Evolutionary conservation across 495 filamentous ascomycete species (phyloP), one percentile per base, ranked within the genome.

Genomic region (Bacidia gigantensis): DNA sequence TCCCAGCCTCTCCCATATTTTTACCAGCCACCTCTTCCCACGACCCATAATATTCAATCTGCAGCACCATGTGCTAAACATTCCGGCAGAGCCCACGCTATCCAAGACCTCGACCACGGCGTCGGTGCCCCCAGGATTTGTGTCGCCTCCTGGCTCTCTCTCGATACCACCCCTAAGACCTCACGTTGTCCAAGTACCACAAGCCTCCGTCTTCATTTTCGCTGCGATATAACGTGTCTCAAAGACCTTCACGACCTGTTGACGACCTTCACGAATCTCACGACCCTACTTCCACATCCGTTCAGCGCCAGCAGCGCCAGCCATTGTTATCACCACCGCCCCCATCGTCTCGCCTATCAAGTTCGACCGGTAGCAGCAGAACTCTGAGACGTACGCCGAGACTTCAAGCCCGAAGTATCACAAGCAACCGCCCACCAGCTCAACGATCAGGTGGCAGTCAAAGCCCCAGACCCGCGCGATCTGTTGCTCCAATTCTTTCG

Each of bases 221-320:
- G 12, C 49, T 41, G 23, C 48, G 14, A 18, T 41, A 35, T 48
- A 40, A 40, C 41, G 57, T 61, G 59, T 58, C 58, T 51, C 52
- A 7, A 51, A 38, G 9, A 39, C 24, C 35, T 46, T 23, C 44
- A 46, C 29, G 59, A 62, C 58, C 65, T 39, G 64, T 65, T 77
- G 59, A 82, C 78, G 79, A 81, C 67, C 65, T 68, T 66, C 66
- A 82, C 79, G 78, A 81, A 62, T 52, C 65, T 69, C 50, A 79
- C 77, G 74, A 78, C 48, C 65, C 68, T 41, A 65, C 73, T 61
- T 74, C 73, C 67, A 74, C 70, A 55, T 61, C 72, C 60, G 68
- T 62, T 67, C 77, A 79, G 68, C 78, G 72, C 72, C 78, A 78
- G 70, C 69, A 72, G 59, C 62, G 55, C 65, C 77, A 74, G 62